Conservation (phyloP, 768 basidiomycete species). For the Leccinum imitatum region DNA sequence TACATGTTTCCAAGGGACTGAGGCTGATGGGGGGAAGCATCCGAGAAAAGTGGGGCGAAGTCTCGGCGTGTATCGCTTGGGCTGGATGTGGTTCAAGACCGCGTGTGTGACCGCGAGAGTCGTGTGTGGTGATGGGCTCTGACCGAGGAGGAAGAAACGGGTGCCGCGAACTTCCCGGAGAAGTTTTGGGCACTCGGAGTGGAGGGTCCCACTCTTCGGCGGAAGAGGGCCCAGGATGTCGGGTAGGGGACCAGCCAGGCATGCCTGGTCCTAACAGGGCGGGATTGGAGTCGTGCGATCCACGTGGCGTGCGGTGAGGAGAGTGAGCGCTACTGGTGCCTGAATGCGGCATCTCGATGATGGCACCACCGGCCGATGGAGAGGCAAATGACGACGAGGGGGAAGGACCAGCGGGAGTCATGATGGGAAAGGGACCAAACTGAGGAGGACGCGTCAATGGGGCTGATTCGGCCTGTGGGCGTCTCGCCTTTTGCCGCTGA, state of each 20-base stretch:
- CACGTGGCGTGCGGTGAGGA: slow-evolving; percentile 13
- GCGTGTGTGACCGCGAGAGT: slow-evolving; percentile 19
- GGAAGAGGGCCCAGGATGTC: slow-evolving; percentile 17
- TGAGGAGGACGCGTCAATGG: slow-evolving; percentile 57
- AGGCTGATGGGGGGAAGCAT: slow-evolving; percentile 29
- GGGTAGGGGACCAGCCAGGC: slow-evolving; percentile 37
- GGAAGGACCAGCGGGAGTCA: slow-evolving; percentile 35
- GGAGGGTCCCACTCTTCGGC: slow-evolving; percentile 20
- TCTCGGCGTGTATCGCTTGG: slow-evolving; percentile 13
- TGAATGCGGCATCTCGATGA: slow-evolving; percentile 14
- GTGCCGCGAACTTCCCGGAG: not conserved
- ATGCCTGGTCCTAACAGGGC: slow-evolving; percentile 57
- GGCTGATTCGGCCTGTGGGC: slow-evolving; percentile 61
- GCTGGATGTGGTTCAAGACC: slow-evolving; percentile 10
- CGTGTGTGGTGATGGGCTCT: slow-evolving; percentile 9
- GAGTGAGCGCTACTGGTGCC: slow-evolving; percentile 16
- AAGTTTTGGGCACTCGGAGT: slow-evolving; percentile 11
- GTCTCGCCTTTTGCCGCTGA: slow-evolving; percentile 83
- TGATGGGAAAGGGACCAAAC: slow-evolving; percentile 59
- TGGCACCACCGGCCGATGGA: slow-evolving; percentile 1
- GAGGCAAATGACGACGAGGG: slow-evolving; percentile 18
- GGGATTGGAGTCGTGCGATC: slow-evolving; percentile 36
- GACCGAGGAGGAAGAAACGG: slow-evolving; percentile 6
- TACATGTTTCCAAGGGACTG: slow-evolving; percentile 12
- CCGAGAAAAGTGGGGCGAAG: slow-evolving; percentile 28